Percentiles rank a stretch among this genome's conserved stretches.
Conservation (phyloP, 1,284 basidiomycete genomes). For the Sanghuangporus weigelae region DNA sequence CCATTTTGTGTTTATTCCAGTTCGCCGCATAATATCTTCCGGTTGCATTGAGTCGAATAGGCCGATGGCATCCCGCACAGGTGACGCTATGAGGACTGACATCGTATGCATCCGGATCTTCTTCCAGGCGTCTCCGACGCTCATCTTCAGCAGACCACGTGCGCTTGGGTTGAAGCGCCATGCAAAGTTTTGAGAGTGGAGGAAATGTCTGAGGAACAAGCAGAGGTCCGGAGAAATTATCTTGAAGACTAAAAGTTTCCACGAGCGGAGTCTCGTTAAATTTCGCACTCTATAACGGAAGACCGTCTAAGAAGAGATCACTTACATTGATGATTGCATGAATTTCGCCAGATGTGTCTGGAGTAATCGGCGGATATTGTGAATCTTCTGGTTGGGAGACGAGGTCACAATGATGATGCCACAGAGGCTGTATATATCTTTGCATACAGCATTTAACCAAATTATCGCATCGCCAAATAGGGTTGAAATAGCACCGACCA, state of each 20-base stretch:
- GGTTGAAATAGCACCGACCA: slow-evolving; percentile 12
- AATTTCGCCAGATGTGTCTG: slow-evolving; percentile 13
- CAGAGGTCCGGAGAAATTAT: not conserved
- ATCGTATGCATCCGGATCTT: slow-evolving; percentile 18
- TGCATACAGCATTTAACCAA: not conserved
- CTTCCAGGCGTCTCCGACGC: slow-evolving; percentile 14
- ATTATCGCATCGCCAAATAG: slow-evolving; percentile 11
- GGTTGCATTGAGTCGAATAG: slow-evolving; percentile 18
- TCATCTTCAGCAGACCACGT: slow-evolving; percentile 18
- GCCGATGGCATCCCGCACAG: slow-evolving; percentile 16
- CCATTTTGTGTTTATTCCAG: slow-evolving; percentile 19
- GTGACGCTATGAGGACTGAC: slow-evolving; percentile 16
- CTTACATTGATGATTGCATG: slow-evolving; percentile 7
- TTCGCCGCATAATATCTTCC: slow-evolving; percentile 18
- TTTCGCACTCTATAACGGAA: not conserved
- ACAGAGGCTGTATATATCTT: slow-evolving; percentile 4
- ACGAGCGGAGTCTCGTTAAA: not conserved
- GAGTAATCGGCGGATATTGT: slow-evolving; percentile 8
- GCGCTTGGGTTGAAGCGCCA: slow-evolving; percentile 14
- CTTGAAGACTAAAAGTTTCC: not conserved
- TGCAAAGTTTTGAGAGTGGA: slow-evolving; percentile 4
- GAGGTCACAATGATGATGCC: slow-evolving; percentile 6
- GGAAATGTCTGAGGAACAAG: not conserved
- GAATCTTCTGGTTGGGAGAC: slow-evolving; percentile 6
- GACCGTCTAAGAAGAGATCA: not conserved